A percentile compares a stretch with the other conserved stretches of the same genome.
Evolutionary conservation across 352 stramenopile genomes (phyloP).

Genomic region (Pythium grandisporangium): DNA sequence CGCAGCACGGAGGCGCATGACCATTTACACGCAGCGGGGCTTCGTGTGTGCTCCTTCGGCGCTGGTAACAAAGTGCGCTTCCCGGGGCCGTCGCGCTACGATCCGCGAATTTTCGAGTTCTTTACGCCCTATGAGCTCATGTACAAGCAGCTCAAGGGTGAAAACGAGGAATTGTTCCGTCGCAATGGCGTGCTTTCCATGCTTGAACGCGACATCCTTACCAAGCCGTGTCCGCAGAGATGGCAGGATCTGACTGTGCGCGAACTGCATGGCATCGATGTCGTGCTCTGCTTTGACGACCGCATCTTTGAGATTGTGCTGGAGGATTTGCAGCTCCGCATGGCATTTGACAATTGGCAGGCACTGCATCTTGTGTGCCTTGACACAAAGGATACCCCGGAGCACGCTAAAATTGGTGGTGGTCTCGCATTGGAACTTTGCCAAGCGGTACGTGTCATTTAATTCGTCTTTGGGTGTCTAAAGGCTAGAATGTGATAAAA

Average conservation of each 20-base stretch:
- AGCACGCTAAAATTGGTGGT: conserved; percentile 79
- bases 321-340: conserved; percentile 62
- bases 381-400: conserved; percentile 82
- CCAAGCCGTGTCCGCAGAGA: conserved; percentile 76
- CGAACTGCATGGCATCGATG: conserved; percentile 69
- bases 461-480: too few relatives aligned
- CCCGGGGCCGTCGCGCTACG: conserved; percentile 59
- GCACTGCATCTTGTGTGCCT: conserved; percentile 81
- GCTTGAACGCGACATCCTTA: conserved; percentile 82
- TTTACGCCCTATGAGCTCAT: conserved; percentile 85
- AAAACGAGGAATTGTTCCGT: conserved; percentile 73
- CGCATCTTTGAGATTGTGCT: conserved; percentile 85
- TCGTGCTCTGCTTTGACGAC: conserved; percentile 88
- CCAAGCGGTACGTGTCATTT: conserved; percentile 26
- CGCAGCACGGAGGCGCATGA: conserved; percentile 85
- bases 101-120: conserved; percentile 82
- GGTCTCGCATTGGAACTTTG: conserved; percentile 73
- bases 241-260: conserved; percentile 75
- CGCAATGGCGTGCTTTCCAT: conserved; percentile 81
- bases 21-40: conserved; percentile 61
- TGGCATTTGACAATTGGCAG: conserved; percentile 36
- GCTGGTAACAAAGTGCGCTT: conserved; percentile 84
- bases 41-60: conserved; percentile 80
- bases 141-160: conserved; percentile 71
- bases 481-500: too few relatives aligned